Evolutionary conservation across 352 stramenopile genomes (phyloP), one percentile per base, ranked within the genome.

Genomic region (Phytophthora agathidicida): DNA sequence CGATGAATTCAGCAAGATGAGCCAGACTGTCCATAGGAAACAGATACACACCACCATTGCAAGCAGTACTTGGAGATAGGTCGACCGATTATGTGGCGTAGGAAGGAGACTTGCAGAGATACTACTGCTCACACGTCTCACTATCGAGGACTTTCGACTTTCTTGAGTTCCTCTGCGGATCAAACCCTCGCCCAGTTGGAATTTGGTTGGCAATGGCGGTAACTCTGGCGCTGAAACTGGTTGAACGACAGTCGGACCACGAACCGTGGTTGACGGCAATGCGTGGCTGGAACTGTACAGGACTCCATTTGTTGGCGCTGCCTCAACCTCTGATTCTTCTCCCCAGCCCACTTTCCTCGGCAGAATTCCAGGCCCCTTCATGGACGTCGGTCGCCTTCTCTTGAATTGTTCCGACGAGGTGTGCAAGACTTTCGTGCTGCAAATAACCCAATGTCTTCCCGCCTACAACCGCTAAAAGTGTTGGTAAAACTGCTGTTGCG

Each of bases 1-100:
- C 2, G 37, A 43, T 1, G 48, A 16, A 30, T 65, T 74, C 2
- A 77, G 36, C 0, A 52, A 37, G 1, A 74, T 31, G 1, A 72
- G 46, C 59, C 60, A 71, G 3, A 71, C 2, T 7, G 55, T 69
- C 68, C 68, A 77, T 17, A 60, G 0, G 2, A 65, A 20, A 41
- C 56, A 65, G 20, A 60, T 38, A 14, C 48, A 31, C 19, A 66
- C 48, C 4, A 66, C 48, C 11, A 14, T 28, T 28, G 49, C 49
- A 23, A 66, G 37, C n/a, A 61, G 13, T 38, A 52, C 11, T 23
- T 61, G 58, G 0, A 66, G 42, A 4, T 38, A 66, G 5, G 30
- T 23, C 0, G 48, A 66, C 36, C 13, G 24, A 1, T 19, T 51
- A 17, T 54, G 58, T 23, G 14, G 26, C 14, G 35, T 41, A 4